Conservation (phyloP, 495 filamentous ascomycete genomes). For the Haplographium delicatum region DNA sequence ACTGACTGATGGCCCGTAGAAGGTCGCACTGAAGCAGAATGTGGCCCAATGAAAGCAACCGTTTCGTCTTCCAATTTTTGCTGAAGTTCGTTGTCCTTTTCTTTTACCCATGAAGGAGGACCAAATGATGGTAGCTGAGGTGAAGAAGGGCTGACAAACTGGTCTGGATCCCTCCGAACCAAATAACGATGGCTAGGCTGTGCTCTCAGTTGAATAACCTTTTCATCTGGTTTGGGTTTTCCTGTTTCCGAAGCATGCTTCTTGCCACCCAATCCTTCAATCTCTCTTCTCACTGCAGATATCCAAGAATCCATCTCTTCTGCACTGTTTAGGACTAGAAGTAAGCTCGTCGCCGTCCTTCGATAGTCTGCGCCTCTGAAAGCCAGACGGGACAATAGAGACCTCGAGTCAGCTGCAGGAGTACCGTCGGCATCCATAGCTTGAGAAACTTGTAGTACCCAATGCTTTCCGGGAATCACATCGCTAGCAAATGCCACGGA, state of each 20-base stretch:
- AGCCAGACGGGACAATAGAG: constrained; percentile 66
- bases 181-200: constrained; percentile 46
- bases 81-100: constrained; percentile 10
- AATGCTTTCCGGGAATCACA: constrained; percentile 85
- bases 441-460: constrained; percentile 87
- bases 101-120: constrained; percentile 22
- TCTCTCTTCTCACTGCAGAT: constrained; percentile 56
- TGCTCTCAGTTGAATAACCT: constrained; percentile 35
- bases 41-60: constrained; percentile 10
- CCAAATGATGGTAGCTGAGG: constrained; percentile 31
- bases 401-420: constrained; percentile 48
- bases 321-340: constrained; percentile 76
- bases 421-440: constrained; percentile 57
- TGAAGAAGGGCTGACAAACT: constrained; percentile 33
- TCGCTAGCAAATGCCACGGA: constrained; percentile 94
- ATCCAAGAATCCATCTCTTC: constrained; percentile 88
- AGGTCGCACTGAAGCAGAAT: constrained; percentile 17
- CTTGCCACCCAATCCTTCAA: constrained; percentile 64
- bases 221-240: constrained; percentile 33
- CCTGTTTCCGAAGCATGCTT: constrained; percentile 57
- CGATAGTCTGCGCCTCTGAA: constrained; percentile 52
- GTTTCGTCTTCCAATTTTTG: constrained; percentile 20
- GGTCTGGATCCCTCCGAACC: constrained; percentile 45
- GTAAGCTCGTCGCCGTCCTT: constrained; percentile 58
- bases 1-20: constrained; percentile 33